phyloP scores from a whole-genome alignment of 2,329 filamentous ascomycete species.

The Drechslerella coelobrocha region DNA sequence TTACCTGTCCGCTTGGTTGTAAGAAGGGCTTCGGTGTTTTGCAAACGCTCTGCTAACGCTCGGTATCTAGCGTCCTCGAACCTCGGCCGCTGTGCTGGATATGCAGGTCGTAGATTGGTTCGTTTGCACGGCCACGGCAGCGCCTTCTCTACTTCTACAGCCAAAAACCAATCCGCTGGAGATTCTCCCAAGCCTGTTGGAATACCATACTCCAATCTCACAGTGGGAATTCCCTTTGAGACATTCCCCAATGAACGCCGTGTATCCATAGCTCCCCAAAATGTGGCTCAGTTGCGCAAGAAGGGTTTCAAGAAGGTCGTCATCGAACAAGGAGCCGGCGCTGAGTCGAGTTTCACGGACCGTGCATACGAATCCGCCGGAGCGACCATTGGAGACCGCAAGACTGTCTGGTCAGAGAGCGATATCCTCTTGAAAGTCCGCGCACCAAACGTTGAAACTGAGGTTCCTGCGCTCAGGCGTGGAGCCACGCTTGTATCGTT shows the following conservation, averaged over 20 bases:
- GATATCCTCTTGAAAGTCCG: conserved; percentile 87
- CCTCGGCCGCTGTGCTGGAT: conserved; percentile 22
- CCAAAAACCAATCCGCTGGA: conserved; percentile 16
- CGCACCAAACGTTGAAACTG: conserved; percentile 70
- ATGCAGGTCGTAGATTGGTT: conserved; percentile 31
- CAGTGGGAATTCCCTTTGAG: conserved; percentile 80
- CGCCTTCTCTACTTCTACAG: conserved; percentile 37
- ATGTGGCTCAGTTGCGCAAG: conserved; percentile 80
- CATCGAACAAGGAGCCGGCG: conserved; percentile 80
- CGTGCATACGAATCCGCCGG: conserved; percentile 78
- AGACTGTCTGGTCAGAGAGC: conserved; percentile 73
- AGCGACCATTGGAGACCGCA: conserved; percentile 74
- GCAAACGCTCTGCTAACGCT: neutral
- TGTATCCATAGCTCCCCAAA: conserved; percentile 83
- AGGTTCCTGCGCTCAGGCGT: conserved; percentile 72
- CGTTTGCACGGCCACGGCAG: conserved; percentile 20
- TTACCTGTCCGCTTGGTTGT: neutral
- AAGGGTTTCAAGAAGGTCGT: conserved; percentile 81
- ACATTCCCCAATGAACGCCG: conserved; percentile 79
- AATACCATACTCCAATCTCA: conserved; percentile 72
- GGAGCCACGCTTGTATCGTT: conserved; percentile 81
- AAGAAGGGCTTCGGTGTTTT: neutral
- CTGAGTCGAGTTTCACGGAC: conserved; percentile 77
- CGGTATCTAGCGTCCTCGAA: conserved; percentile 14
- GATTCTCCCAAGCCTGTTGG: conserved; percentile 32